Evolutionary conservation across 2,329 filamentous ascomycete genomes (phyloP), one percentile per base, ranked within the genome.

Genomic region (Ilyonectria mors-panacis): DNA sequence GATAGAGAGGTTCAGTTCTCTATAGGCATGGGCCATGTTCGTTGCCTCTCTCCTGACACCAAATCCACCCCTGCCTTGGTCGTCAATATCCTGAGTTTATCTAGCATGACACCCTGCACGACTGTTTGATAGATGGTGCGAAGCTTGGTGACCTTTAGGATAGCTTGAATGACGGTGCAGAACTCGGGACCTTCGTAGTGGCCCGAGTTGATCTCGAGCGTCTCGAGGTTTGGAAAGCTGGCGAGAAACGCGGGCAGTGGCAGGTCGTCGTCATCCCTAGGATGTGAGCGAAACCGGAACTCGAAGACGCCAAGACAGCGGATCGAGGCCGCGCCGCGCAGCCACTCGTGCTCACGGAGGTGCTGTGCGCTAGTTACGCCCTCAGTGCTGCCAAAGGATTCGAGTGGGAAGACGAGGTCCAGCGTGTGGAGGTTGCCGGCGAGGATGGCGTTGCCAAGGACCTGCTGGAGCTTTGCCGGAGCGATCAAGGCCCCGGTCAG

Each of bases 191-290:
- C 68, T 2, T 78, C 72, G 50, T 79, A 81, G 53, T 76, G 63
- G 2, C 71, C 68, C 2, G 80, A 79, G 30, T 70, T 73, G n/a
- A 82, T 74, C 68, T 80, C 79, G 26, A 82, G 67, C 9, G 73
- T 74, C 63, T 82, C 78, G 8, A 83, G 75, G 28, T 78, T 78
- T 1, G 81, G 81, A 48, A 83, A 80, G 42, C 66, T 80, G 6
- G 75, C 77, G 10, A 83, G 73, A 65, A 83, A 82, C 4, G 65
- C 66, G 2, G 78, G 77, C 15, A 83, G 66, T 1, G 79, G 77
- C 17, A 78, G 48, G 10, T 81, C 76, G 0, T 75, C 67, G 10
- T 79, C 73, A 17, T 70, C 73, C 21, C 60, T 68, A 4, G 78
- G 76, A n/a, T 75, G 74, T 4, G 66, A 56, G 51, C 70, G 71